Evolutionary conservation across 805 yeast species (phyloP).

Genomic region (Candida lessepsii): DNA sequence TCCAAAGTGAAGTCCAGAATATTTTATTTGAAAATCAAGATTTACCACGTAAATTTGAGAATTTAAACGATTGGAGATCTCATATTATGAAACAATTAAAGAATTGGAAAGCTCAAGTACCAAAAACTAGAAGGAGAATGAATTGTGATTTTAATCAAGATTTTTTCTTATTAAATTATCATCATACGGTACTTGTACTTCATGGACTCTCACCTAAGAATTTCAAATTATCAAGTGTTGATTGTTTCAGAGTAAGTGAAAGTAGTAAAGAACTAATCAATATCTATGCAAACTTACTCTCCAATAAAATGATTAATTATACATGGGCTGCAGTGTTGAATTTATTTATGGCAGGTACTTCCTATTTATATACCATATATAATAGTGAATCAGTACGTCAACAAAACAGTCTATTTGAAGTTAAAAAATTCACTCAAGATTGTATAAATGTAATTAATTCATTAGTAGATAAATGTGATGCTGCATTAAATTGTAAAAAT

Average conservation of each 20-base stretch:
- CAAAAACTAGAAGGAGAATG: slow-evolving; percentile 56
- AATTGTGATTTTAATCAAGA: slow-evolving; percentile 72
- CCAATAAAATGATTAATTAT: slow-evolving; percentile 65
- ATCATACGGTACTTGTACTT: slow-evolving; percentile 68
- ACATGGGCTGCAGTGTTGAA: slow-evolving; percentile 95
- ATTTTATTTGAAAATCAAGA: slow-evolving; percentile 70
- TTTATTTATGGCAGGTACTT: slow-evolving; percentile 84
- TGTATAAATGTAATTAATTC: slow-evolving; percentile 60
- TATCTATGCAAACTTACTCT: slow-evolving; percentile 57
- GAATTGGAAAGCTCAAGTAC: slow-evolving; percentile 59
- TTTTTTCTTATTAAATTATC: slow-evolving; percentile 72
- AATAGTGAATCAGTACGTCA: slow-evolving; percentile 57
- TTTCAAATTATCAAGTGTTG: slow-evolving; percentile 50
- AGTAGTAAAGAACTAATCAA: slow-evolving; percentile 67
- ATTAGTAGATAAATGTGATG: slow-evolving; percentile 69
- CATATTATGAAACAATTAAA: slow-evolving; percentile 53
- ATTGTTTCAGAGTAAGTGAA: slow-evolving; percentile 55
- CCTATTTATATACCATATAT: slow-evolving; percentile 74
- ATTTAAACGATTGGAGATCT: slow-evolving; percentile 61
- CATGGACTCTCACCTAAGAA: slow-evolving; percentile 79
- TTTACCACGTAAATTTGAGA: slow-evolving; percentile 59
- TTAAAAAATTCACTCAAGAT: slow-evolving; percentile 48
- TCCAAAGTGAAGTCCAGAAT: slow-evolving; percentile 77
- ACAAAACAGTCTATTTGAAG: slow-evolving; percentile 43
- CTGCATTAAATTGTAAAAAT: slow-evolving; percentile 69